phyloP scores from a whole-genome alignment of 352 stramenopile genomes.

The Pythium aristosporum region DNA sequence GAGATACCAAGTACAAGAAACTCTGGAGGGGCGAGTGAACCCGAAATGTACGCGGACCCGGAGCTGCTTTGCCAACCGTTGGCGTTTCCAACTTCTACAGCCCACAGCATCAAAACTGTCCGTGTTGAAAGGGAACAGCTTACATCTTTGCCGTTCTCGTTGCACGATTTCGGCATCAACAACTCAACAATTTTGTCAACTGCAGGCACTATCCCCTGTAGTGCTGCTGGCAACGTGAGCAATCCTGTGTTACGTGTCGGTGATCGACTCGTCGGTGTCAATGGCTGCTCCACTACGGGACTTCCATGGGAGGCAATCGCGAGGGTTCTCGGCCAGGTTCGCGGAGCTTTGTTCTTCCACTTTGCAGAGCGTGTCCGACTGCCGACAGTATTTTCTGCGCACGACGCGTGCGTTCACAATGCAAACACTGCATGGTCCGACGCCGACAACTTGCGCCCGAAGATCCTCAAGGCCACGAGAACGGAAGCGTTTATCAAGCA shows the following conservation, averaged over 20 bases:
- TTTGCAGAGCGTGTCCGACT: conserved; percentile 33
- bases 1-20: conserved; percentile 10
- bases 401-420: conserved; percentile 56
- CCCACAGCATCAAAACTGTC: conserved; percentile 16
- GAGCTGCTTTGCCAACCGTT: conserved; percentile 1
- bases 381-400: conserved; percentile 41
- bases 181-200: conserved; percentile 10
- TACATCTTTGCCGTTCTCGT: conserved; percentile 10
- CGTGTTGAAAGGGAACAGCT: conserved; percentile 14
- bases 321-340: conserved; percentile 17
- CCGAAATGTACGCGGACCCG: neutral
- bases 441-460: conserved; percentile 46
- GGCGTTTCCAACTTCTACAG: neutral
- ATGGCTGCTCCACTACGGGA: conserved; percentile 40
- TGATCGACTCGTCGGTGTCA: conserved; percentile 66
- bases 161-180: conserved; percentile 20
- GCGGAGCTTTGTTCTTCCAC: conserved; percentile 47
- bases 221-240: neutral
- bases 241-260: conserved; percentile 29
- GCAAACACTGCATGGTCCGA: conserved; percentile 68
- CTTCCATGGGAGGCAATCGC: conserved; percentile 19
- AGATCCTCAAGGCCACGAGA: conserved; percentile 43
- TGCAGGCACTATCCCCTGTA: neutral
- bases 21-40: neutral
- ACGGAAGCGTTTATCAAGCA: conserved; percentile 66